Conservation (phyloP, 306 rosid genomes). For the Citrullus colocynthis region DNA sequence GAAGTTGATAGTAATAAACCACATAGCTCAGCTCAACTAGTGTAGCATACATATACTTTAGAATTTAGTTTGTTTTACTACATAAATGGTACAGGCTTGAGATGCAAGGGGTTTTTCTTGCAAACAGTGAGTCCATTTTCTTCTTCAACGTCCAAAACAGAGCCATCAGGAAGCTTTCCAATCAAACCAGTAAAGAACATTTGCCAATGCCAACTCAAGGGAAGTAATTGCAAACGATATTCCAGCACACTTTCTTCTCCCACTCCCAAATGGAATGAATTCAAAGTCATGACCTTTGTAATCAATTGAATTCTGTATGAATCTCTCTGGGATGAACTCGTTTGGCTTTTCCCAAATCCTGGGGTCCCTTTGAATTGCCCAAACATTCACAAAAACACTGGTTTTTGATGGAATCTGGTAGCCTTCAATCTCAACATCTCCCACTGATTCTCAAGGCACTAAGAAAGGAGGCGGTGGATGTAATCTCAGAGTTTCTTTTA, state of each 20-base stretch:
- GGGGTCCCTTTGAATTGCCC: slow-evolving; percentile 29
- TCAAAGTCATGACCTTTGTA: slow-evolving; percentile 19
- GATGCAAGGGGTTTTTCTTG: neutral
- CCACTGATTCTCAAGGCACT: slow-evolving; percentile 16
- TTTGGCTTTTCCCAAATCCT: slow-evolving; percentile 15
- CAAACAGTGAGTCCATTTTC: neutral
- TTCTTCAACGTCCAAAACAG: slow-evolving; percentile 18
- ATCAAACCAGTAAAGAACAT: slow-evolving; percentile 13
- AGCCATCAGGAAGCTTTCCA: slow-evolving; percentile 13
- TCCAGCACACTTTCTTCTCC: slow-evolving; percentile 25
- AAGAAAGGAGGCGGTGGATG: slow-evolving; percentile 31
- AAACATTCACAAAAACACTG: slow-evolving; percentile 16
- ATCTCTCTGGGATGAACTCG: slow-evolving; percentile 25
- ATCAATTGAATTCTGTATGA: slow-evolving; percentile 3
- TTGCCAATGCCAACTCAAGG: slow-evolving; percentile 15
- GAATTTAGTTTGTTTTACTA: no score
- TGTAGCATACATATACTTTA: no score
- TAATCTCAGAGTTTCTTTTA: slow-evolving; percentile 26
- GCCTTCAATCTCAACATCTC: slow-evolving; percentile 9
- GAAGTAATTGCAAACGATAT: slow-evolving; percentile 3
- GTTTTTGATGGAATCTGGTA: slow-evolving; percentile 8
- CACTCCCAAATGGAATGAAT: slow-evolving; percentile 31
- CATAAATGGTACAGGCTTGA: neutral
- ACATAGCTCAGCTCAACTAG: no score
- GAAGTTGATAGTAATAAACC: neutral